Conservation (phyloP, 2,329 filamentous ascomycete genomes). For the Alternaria brassicae region DNA sequence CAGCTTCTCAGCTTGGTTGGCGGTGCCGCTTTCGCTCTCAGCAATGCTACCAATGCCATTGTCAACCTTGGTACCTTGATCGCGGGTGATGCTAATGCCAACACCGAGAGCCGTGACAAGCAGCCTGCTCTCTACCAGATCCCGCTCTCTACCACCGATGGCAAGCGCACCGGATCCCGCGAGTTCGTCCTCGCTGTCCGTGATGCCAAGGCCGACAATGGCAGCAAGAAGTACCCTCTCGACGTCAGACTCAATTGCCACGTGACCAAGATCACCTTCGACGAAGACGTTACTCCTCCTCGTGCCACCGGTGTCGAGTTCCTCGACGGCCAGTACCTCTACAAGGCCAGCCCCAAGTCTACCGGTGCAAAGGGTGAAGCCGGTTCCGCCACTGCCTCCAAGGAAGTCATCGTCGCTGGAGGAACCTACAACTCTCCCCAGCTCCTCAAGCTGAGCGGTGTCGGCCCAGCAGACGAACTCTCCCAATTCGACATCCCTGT, state of each 20-base stretch:
- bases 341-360: slow-evolving; percentile 51
- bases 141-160: slow-evolving; percentile 60
- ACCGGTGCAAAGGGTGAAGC: slow-evolving; percentile 45
- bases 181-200: slow-evolving; percentile 62
- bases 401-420: slow-evolving; percentile 44
- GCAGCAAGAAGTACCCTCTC: slow-evolving; percentile 63
- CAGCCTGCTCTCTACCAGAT: slow-evolving; percentile 63
- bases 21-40: slow-evolving; percentile 62
- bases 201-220: slow-evolving; percentile 59
- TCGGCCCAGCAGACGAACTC: slow-evolving; percentile 64
- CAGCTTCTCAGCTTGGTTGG: slow-evolving; percentile 62
- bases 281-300: slow-evolving; percentile 65
- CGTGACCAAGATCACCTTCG: slow-evolving; percentile 71
- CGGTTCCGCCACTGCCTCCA: slow-evolving; percentile 44
- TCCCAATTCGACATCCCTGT: slow-evolving; percentile 61
- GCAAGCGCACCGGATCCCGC: slow-evolving; percentile 61
- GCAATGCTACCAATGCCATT: slow-evolving; percentile 48
- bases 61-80: slow-evolving; percentile 48
- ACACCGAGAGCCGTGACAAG: slow-evolving; percentile 55
- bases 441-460: slow-evolving; percentile 69
- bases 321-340: slow-evolving; percentile 52
- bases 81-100: slow-evolving; percentile 61
- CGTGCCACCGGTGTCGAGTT: slow-evolving; percentile 57
- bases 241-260: slow-evolving; percentile 67
- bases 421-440: slow-evolving; percentile 71